These are phyloP conservation scores for Russula foetens DNA, from an alignment of 768 basidiomycete genomes.

Conservation along the genomic window DNA sequence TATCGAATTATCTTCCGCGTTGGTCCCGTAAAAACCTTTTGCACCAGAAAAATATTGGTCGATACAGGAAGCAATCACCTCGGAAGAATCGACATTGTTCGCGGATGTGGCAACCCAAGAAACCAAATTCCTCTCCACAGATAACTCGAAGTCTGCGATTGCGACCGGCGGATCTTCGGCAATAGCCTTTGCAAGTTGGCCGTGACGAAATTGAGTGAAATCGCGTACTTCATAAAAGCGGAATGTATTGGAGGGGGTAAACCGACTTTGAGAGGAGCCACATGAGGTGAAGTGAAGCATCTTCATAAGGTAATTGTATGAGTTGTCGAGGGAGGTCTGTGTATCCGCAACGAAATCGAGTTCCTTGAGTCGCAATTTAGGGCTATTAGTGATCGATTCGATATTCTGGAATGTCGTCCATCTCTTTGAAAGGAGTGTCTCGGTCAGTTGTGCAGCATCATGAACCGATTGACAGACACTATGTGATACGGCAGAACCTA, in stretches of 20 bases:
- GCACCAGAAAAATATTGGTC: conserved; percentile 6
- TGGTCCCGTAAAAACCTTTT: background rate
- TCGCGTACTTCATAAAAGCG: background rate
- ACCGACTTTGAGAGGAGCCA: background rate
- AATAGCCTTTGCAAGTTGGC: background rate
- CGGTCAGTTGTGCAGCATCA: background rate
- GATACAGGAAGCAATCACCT: conserved; percentile 6
- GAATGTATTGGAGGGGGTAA: background rate
- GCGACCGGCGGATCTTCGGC: background rate
- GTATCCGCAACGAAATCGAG: conserved; percentile 1
- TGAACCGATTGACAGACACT: background rate
- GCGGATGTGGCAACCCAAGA: background rate
- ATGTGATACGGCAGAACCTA: conserved; percentile 7
- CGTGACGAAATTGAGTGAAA: background rate
- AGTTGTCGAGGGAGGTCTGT: background rate
- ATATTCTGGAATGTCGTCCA: conserved; percentile 1
- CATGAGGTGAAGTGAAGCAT: background rate
- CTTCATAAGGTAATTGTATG: conserved; percentile 1
- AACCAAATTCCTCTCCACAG: background rate
- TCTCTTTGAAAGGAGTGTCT: background rate
- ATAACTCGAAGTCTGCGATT: conserved; percentile 6
- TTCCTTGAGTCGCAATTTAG: background rate
- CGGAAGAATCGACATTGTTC: background rate
- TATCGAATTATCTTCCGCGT: conserved; percentile 23
- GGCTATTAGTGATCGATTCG: background rate